Conservation (phyloP, 129 eudicot genomes). For the Flaveria brownii region DNA sequence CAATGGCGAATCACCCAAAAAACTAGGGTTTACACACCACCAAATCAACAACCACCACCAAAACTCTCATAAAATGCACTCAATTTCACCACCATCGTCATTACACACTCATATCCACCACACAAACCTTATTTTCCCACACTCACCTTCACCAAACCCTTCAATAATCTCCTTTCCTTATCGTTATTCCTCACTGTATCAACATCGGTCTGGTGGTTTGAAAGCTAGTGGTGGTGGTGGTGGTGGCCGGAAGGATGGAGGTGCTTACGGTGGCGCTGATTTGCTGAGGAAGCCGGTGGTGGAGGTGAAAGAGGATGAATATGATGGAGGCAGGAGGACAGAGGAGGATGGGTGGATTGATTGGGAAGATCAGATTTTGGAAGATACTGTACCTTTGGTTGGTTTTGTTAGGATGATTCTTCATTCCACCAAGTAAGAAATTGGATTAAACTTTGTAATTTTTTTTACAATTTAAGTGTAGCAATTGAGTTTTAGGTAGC, state of each 20-base stretch:
- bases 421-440: constrained; percentile 78
- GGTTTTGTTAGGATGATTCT: constrained; percentile 96
- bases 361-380: constrained; percentile 93
- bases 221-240: constrained; percentile 41
- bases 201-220: constrained; percentile 32
- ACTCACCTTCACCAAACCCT: constrained; percentile 39
- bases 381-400: constrained; percentile 90
- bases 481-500: background rate
- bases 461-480: too few species aligned
- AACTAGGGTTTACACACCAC: constrained; percentile 9
- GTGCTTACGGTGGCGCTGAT: constrained; percentile 43
- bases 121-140: constrained; percentile 49
- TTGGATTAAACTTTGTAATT: background rate
- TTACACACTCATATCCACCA: constrained; percentile 34
- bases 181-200: constrained; percentile 3
- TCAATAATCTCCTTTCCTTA: constrained; percentile 35
- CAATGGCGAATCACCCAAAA: background rate
- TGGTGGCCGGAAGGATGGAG: constrained; percentile 34
- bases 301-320: constrained; percentile 40
- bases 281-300: constrained; percentile 60
- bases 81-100: background rate
- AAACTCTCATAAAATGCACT: background rate
- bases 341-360: constrained; percentile 66
- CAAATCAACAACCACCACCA: background rate
- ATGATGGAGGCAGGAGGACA: constrained; percentile 29